Percentiles rank a stretch among this genome's conserved stretches.
phyloP scores from a whole-genome alignment of 495 filamentous ascomycete species.

The Talaromyces trachyspermus region DNA sequence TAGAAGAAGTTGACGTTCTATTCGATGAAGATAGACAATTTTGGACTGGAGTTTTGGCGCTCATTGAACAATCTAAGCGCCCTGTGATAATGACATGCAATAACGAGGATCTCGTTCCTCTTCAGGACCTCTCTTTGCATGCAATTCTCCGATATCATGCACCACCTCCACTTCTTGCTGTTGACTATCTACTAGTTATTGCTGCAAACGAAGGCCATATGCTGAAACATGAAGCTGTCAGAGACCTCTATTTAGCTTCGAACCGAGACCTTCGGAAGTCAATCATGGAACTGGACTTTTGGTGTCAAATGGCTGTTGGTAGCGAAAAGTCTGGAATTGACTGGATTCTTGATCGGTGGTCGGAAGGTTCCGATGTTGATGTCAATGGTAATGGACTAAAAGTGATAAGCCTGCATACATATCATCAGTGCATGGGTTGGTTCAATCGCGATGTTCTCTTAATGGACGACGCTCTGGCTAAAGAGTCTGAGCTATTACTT shows the following conservation, averaged over 20 bases:
- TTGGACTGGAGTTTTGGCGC: conserved; percentile 70
- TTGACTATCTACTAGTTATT: conserved; percentile 74
- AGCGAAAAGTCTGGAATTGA: conserved; percentile 79
- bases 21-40: conserved; percentile 95
- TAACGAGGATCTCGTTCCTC: conserved; percentile 68
- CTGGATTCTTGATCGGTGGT: conserved; percentile 76
- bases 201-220: conserved; percentile 90
- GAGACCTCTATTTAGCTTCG: conserved; percentile 60
- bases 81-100: conserved; percentile 95
- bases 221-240: conserved; percentile 57
- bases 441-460: conserved; percentile 49
- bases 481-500: conserved; percentile 22
- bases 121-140: conserved; percentile 63
- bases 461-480: conserved; percentile 11
- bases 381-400: conserved; percentile 56
- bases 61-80: conserved; percentile 77
- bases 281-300: conserved; percentile 86
- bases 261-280: conserved; percentile 67
- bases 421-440: conserved; percentile 70
- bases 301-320: conserved; percentile 95
- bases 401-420: conserved; percentile 80
- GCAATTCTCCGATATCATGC: conserved; percentile 77
- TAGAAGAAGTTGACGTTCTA: conserved; percentile 91
- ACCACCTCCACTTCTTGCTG: conserved; percentile 59
- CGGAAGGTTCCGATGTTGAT: conserved; percentile 60